Evolutionary conservation across 73 alveolate species (phyloP), one percentile per base, ranked within the genome.

Genomic region (Durusdinium trenchii): DNA sequence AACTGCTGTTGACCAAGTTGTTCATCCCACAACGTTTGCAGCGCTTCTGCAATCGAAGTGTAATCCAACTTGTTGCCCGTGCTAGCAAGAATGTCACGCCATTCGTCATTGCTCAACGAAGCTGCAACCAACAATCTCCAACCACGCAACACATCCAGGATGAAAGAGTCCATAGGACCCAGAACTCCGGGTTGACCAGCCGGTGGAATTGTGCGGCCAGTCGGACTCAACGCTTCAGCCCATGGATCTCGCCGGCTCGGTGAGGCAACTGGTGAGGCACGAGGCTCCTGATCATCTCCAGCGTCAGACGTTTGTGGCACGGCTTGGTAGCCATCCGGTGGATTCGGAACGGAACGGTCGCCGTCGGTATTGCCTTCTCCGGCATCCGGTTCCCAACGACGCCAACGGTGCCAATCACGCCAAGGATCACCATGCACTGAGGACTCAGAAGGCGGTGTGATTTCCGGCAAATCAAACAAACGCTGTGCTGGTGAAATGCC

Each of bases 91-190:
- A 82, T 48, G 30, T 82, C 92, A 47, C 92, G 92, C 48, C 92
- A 51, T 28, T 82, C 71, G 2, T 82, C 92, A 14, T 9, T 9
- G 71, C 50, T 47, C 73, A 82, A 47, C 10, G 92, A 82, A 18
- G 92, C 92, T 20, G 92, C 92, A 26, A 16, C 47, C 42, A 82
- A 28, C 46, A 82, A 47, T 6, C 92, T 3, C 94, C 94, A 84
- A 20, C 94, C 94, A n/a, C 94, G 94, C 32, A 84, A 76, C 4
- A 84, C 94, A 84, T 84, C 94, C 78, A 84, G 7, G 54, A 84
- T n/a, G 78, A 84, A 84, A 12, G 78, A 50, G 94, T 84, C 94
- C 30, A 30, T 14, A 26, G 86, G 14, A 3, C 43, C 86, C 47
- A 30, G 50, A 46, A 30, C 86, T 3, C 50, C 52, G 35, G 20